Evolutionary conservation across 139 green algal species (phyloP).

Genomic region (Closterium sp.): DNA sequence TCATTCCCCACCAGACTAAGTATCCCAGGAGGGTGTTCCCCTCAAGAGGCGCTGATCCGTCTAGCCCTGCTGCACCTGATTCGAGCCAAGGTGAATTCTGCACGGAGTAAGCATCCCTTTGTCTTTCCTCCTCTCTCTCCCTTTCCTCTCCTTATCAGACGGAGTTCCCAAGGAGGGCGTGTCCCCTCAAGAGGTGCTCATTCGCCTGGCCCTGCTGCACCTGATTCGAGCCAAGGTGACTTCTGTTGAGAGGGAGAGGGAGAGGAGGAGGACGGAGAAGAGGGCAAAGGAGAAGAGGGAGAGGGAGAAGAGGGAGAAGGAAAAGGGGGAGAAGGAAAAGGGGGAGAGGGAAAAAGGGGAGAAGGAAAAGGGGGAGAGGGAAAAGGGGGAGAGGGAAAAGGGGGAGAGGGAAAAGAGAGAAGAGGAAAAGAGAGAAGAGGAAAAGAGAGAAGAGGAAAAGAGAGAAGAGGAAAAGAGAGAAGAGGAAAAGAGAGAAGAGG

Average conservation of each 20-base stretch:
- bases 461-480: background rate
- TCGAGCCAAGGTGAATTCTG: background rate
- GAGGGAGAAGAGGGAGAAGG: background rate
- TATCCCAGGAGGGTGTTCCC: background rate
- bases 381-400: background rate
- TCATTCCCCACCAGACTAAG: background rate
- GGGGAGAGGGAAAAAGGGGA: background rate
- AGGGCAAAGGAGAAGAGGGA: background rate
- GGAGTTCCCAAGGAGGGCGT: conserved; percentile 50
- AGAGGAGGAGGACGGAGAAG: background rate
- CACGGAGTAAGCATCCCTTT: background rate
- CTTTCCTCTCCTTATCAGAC: conserved; percentile 7
- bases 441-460: background rate
- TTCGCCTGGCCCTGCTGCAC: conserved; percentile 37
- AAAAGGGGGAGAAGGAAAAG: background rate
- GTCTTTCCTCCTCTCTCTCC: background rate
- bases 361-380: background rate
- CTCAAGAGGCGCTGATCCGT: background rate
- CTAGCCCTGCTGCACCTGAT: background rate
- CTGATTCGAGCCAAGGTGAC: conserved; percentile 48
- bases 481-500: too few species aligned
- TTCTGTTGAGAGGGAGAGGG: background rate
- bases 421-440: background rate
- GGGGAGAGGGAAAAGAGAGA: background rate
- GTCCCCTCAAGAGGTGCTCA: conserved; percentile 14